Evolutionary conservation across 2,329 filamentous ascomycete species (phyloP), one percentile per base, ranked within the genome.

Genomic region (Aurifilum marmelostoma): DNA sequence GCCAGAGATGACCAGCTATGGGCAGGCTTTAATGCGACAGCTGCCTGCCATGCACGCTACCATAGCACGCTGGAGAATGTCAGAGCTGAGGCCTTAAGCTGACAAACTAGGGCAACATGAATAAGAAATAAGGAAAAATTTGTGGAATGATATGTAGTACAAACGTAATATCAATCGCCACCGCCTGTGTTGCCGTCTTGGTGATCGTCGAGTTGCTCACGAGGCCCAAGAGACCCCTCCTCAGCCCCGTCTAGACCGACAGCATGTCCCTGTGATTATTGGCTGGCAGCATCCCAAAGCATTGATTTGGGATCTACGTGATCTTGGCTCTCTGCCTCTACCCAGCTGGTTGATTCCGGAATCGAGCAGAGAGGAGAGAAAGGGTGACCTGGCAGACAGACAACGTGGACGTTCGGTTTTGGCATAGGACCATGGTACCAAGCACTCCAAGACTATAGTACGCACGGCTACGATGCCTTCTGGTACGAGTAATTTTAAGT

Each of bases 271-370:
- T 37, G 32, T 32, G 16, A 11, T 21, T 7, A 59, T 59, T 59
- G 56, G 29, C 29, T 37, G 29, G 56, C 56, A 62, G 37, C 59
- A 27, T n/a, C 59, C 37, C 14, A 27, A 62, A 39, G 59, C 37
- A 62, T 62, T 37, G 59, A 14, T 37, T 9, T 41, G 32, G 59
- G 59, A 62, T 24, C 43, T n/a, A 37, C 56, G 27, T 11, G 52
- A 18, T 24, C 12, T 32, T 14, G 52, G 52, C 27, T 29, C 24
- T 56, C 21, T 39, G 32, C 58, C 58, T 60, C 58, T 9, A 24
- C 58, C 32, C 58, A 60, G 58, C 58, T 37, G 56, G 56, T 7
- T 27, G 11, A 37, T 32, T 32, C 56, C 27, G 29, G 29, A 56
- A 47, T 47, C 11, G 9, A 54, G 50, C n/a, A 27, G n/a, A 12